Percentiles rank a stretch among this genome's conserved stretches.
Conservation (phyloP, 83 land plant species). For the Diphasiastrum complanatum region DNA sequence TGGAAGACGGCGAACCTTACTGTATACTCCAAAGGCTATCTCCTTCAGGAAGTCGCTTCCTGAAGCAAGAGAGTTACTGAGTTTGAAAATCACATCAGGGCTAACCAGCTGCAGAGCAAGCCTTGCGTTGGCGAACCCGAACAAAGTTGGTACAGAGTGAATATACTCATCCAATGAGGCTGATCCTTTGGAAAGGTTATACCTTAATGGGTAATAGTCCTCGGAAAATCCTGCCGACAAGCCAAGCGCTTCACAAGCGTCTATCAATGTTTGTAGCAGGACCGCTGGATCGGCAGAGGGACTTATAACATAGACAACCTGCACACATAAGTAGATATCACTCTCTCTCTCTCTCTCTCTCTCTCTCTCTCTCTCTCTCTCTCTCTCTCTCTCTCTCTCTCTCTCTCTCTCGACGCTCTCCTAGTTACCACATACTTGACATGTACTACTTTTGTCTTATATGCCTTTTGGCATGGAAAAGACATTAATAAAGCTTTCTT, state of each 20-base stretch:
- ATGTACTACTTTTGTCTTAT: no score
- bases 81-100: slow-evolving; percentile 65
- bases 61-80: slow-evolving; percentile 42
- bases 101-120: slow-evolving; percentile 79
- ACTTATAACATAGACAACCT: slow-evolving; percentile 92
- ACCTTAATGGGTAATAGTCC: no score
- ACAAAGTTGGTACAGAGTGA: slow-evolving; percentile 29
- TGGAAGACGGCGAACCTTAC: slow-evolving; percentile 72
- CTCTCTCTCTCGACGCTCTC: background rate
- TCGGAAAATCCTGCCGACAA: slow-evolving; percentile 41
- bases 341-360: background rate
- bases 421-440: no score
- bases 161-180: background rate
- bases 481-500: background rate
- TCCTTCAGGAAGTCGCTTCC: slow-evolving; percentile 68
- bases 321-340: slow-evolving; percentile 7
- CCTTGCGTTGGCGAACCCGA: slow-evolving; percentile 68
- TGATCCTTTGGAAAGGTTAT: background rate
- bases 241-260: slow-evolving; percentile 67
- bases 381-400: background rate
- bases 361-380: background rate
- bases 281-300: slow-evolving; percentile 76
- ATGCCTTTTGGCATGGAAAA: no score
- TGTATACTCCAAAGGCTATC: slow-evolving; percentile 82
- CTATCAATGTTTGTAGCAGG: slow-evolving; percentile 66